Percentiles rank a stretch among this genome's conserved stretches.
Evolutionary conservation across 164 flowering plant genomes (phyloP).

Genomic region (Vitis vinifera): DNA sequence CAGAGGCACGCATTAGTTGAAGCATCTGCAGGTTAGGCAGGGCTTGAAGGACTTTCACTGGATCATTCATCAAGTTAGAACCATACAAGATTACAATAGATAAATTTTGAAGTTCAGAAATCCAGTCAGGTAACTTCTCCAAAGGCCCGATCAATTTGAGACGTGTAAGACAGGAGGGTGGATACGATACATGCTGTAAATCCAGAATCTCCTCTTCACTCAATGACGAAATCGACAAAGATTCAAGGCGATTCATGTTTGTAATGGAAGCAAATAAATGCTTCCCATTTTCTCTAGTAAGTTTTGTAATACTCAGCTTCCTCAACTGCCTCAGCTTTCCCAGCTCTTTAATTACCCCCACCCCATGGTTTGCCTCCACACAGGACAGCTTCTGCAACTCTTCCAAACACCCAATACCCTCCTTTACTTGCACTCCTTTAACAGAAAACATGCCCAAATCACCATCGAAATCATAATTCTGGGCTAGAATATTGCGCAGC

Average conservation of each 20-base stretch:
- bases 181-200: background rate
- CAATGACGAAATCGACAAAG: background rate
- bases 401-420: background rate
- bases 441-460: no score
- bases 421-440: background rate
- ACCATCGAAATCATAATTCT: no score
- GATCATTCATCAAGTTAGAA: no score
- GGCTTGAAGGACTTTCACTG: conserved; percentile 3
- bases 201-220: background rate
- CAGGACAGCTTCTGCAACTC: conserved; percentile 10
- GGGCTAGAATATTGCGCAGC: conserved; percentile 5
- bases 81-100: rapidly evolving
- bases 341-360: background rate
- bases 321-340: background rate
- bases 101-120: background rate
- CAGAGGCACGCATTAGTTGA: background rate
- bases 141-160: conserved; percentile 7
- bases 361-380: conserved; percentile 1
- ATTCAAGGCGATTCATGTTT: conserved; percentile 14
- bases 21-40: conserved; percentile 9
- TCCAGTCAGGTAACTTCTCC: conserved; percentile 13
- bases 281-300: background rate
- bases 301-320: conserved; percentile 7
- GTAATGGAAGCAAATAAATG: conserved; percentile 9
- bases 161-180: background rate